Base-by-base conservation (phyloP, 345 rosid genomes). In the Citrus maxima region DNA sequence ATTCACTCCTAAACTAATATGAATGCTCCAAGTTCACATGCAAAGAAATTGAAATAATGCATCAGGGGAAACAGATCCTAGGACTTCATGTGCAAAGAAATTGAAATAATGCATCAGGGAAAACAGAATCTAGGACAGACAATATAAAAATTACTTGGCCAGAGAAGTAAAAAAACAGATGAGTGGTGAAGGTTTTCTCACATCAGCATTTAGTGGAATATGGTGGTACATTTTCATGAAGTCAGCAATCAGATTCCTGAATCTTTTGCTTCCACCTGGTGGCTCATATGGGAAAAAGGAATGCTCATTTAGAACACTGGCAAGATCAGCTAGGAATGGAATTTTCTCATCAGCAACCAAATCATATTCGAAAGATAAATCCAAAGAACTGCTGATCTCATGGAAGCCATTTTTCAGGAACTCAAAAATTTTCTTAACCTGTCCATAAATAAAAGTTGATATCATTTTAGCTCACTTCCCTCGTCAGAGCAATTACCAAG, bases 291-390 rank as follows among this genome's bases (percentile, higher is more conserved):
- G n/a, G n/a, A n/a, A n/a, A n/a, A n/a, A n/a, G n/a, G n/a, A n/a
- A n/a, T n/a, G n/a, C n/a, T n/a, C n/a, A n/a, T n/a, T n/a, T n/a
- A n/a, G n/a, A n/a, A n/a, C n/a, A n/a, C 97, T 83, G 70, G 98
- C 92, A 82, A 95, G 97, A 91, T 90, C 90, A 84, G 96, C 94
- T 70, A 95, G 93, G 88, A 93, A 95, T 3, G 99, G 94, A 72
- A 94, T 92, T 86, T 92, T 94, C 94, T 95, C 98, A 83, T 95
- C 99, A 30, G 98, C 99, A 87, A 93, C 98, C 35, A 92, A 82
- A 80, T 95, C 99, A 84, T 93, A 94, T 81, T 89, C 93, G 78
- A 95, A 95, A 49, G 89, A 93, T 80, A 95, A 88, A 85, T 95
- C 98, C 70, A 95, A 89, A 1, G 99, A 95, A 85, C 90, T 89